Evolutionary conservation across 768 basidiomycete genomes (phyloP).

Genomic region (Cystobasidium ongulense): DNA sequence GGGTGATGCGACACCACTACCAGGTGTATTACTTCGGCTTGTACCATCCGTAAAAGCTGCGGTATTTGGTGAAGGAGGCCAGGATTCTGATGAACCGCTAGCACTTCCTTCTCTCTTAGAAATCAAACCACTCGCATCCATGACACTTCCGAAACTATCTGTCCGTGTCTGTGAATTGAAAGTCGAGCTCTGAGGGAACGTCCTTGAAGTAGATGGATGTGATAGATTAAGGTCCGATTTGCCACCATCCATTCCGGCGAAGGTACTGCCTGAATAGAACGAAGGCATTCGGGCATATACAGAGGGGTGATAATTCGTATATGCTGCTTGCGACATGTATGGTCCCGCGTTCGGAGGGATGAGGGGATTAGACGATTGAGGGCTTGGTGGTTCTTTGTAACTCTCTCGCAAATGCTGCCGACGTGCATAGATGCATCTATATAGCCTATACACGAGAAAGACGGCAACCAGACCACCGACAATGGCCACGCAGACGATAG

Average conservation of each 20-base stretch:
- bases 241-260: background rate
- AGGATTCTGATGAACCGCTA: background rate
- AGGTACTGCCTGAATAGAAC: background rate
- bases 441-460: conserved; percentile 33
- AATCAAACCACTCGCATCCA: background rate
- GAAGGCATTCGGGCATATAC: conserved; percentile 1
- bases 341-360: background rate
- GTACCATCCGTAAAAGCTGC: background rate
- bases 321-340: background rate
- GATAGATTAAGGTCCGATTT: background rate
- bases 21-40: background rate
- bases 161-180: background rate
- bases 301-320: background rate
- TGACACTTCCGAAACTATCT: background rate
- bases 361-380: background rate
- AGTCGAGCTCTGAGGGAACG: background rate
- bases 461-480: conserved; percentile 25
- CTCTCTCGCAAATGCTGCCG: background rate
- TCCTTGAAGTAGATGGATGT: background rate
- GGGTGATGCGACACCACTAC: background rate
- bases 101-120: background rate
- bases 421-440: conserved; percentile 19
- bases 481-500: conserved; percentile 34
- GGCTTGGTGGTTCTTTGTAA: background rate
- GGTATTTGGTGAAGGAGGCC: background rate